A percentile compares a stretch with the other conserved stretches of the same genome.
These are phyloP conservation scores for Diplosphaera chodatii DNA, from an alignment of 139 green algal genomes.

Conservation along the genomic window DNA sequence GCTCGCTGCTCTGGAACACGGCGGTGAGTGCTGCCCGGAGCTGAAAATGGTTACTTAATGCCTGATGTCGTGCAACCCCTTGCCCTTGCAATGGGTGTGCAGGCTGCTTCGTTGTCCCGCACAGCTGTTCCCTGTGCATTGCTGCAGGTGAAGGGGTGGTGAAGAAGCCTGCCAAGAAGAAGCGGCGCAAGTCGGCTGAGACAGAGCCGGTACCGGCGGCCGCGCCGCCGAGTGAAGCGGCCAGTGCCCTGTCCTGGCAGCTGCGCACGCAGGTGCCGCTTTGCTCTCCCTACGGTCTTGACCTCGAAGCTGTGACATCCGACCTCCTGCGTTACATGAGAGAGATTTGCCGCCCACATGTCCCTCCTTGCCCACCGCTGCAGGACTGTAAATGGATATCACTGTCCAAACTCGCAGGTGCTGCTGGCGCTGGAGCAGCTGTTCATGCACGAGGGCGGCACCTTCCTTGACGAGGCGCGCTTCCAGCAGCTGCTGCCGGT, in stretches of 20 bases:
- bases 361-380: too few relatives aligned
- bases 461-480: conserved; percentile 53
- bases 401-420: too few relatives aligned
- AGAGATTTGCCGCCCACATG: too few relatives aligned
- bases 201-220: neutral
- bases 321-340: too few relatives aligned
- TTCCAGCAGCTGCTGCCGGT: conserved; percentile 60
- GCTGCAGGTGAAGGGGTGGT: conserved; percentile 1
- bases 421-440: conserved; percentile 72
- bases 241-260: conserved; percentile 15
- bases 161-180: conserved; percentile 38
- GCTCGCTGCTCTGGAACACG: conserved; percentile 33
- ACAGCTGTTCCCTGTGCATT: too few relatives aligned
- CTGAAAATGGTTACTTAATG: too few relatives aligned
- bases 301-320: too few relatives aligned
- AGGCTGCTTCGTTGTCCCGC: too few relatives aligned
- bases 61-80: too few relatives aligned
- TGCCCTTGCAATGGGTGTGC: too few relatives aligned
- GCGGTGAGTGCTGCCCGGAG: neutral
- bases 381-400: too few relatives aligned
- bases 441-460: conserved; percentile 71
- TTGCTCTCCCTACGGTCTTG: too few relatives aligned
- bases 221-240: neutral
- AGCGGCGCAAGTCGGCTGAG: conserved; percentile 11
- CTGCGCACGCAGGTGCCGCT: conserved; percentile 14